These are phyloP conservation scores for Lachnellula arida DNA, from an alignment of 2,329 filamentous ascomycete species.

Conservation along the genomic window DNA sequence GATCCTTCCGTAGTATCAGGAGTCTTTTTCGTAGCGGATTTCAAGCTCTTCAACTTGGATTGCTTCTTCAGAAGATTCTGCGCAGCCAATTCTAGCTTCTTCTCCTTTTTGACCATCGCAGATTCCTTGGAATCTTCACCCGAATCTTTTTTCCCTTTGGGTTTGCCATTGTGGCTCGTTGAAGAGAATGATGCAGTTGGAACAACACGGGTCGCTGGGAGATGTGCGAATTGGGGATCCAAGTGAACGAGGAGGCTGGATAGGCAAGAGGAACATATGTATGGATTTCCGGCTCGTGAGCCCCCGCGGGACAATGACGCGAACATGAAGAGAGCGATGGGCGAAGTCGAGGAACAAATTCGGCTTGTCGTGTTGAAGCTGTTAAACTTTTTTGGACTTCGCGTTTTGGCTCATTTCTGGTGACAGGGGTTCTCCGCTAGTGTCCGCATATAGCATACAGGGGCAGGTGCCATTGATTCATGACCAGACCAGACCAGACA, in stretches of 20 bases:
- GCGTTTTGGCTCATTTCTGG: too few species aligned
- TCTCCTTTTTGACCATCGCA: not conserved
- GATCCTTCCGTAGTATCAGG: not conserved
- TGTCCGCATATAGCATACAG: too few species aligned
- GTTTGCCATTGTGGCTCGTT: not conserved
- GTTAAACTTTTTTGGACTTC: too few species aligned
- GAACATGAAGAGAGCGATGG: slow-evolving; percentile 1
- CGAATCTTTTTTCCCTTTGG: not conserved
- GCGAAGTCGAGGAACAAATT: too few species aligned
- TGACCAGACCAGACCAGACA: too few species aligned
- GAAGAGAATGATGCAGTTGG: slow-evolving; percentile 9
- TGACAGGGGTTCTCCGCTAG: too few species aligned
- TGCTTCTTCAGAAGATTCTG: not conserved
- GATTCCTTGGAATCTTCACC: slow-evolving; percentile 4
- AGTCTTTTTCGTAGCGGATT: not conserved
- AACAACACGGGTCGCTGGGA: slow-evolving; percentile 2
- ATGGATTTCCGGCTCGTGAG: not conserved
- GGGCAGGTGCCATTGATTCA: too few species aligned
- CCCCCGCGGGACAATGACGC: slow-evolving; percentile 1
- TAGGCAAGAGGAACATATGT: slow-evolving; percentile 4
- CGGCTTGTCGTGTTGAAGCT: too few species aligned
- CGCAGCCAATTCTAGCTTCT: not conserved
- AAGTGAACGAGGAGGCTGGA: not conserved
- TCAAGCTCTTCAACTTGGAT: too few species aligned
- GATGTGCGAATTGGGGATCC: not conserved